phyloP scores from a whole-genome alignment of 192 early-diverging fungal species.

The Dissophora globulifera region DNA sequence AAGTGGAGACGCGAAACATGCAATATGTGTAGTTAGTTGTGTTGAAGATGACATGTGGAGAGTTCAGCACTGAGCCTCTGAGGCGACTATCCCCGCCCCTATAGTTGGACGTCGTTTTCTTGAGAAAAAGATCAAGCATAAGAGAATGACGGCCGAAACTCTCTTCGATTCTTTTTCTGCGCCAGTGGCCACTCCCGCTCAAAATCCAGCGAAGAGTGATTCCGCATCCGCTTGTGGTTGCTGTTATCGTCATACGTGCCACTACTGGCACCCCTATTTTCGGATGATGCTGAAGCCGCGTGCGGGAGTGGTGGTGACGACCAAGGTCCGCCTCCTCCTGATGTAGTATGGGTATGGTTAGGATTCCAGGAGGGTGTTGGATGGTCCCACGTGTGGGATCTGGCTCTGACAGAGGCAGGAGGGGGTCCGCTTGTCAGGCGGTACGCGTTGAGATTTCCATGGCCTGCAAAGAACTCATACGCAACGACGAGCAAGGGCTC shows the following conservation, averaged over 20 bases:
- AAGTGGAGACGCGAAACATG: too few relatives aligned
- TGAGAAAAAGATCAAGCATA: not conserved
- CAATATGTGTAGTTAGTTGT: too few relatives aligned
- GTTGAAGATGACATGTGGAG: too few relatives aligned
- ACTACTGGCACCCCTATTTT: not conserved
- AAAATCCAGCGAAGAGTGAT: slow-evolving; percentile 12
- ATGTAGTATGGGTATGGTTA: not conserved
- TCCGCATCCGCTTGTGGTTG: not conserved
- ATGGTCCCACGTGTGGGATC: slow-evolving; percentile 48
- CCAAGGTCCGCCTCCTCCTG: not conserved
- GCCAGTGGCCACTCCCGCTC: slow-evolving; percentile 30
- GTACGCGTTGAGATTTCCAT: slow-evolving; percentile 15
- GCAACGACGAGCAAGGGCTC: slow-evolving; percentile 26
- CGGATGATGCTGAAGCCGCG: not conserved
- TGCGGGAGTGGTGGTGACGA: too few relatives aligned
- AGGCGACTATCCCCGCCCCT: too few relatives aligned
- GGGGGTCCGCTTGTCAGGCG: slow-evolving; percentile 25
- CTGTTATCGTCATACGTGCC: not conserved
- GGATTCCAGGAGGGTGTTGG: slow-evolving; percentile 5
- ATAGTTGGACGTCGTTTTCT: not conserved
- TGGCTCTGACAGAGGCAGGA: slow-evolving; percentile 27
- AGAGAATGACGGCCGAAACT: slow-evolving; percentile 3
- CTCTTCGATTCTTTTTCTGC: slow-evolving; percentile 14
- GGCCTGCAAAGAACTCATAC: slow-evolving; percentile 34
- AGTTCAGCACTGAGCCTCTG: too few relatives aligned